Base-by-base conservation (phyloP, 2,329 filamentous ascomycete species). In the Chalaropsis ovoidea region DNA sequence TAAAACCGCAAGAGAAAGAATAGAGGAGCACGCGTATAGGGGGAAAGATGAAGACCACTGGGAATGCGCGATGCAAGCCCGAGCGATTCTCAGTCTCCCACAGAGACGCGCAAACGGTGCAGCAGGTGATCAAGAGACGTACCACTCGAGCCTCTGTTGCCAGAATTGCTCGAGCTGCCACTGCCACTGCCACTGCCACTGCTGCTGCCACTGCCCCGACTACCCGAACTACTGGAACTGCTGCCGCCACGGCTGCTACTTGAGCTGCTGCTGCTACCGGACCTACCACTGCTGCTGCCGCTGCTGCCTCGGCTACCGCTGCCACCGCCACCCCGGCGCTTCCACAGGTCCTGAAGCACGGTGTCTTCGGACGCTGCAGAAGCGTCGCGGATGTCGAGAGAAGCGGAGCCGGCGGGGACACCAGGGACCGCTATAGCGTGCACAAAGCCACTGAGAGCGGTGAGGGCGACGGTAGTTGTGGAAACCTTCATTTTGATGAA, bases 261-360 rank as follows among this genome's bases (percentile, higher is more conserved):
- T 5, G 42, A 52, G 10, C 75, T 74, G 41, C 58, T 49, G 52
- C 65, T 54, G 41, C 65, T 66, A n/a, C 72, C 66, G 27, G 70
- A 67, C 8, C 71, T 70, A 31, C 71, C 64, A 2, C 72, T 66
- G 35, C 71, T 62, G 1, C 73, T 61, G 42, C 60, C 42, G 42
- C 74, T 69, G 19, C 74, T 69, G 15, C 79, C 78, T 67, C 78
- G 74, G 19, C 78, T 76, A 61, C 81, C 80, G 11, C 80, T 75
- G 8, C 81, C 81, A 6, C 83, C 83, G 61, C 84, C 83, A 43
- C 83, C 83, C 70, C 82, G 82, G 69, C 84, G 79, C 76, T 84
- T 85, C 76, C 78, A 84, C 24, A 86, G 73, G 41, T 58, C 54
- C 2, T 31, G 1, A 64, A 22, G 24, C 2, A 54, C 8, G 31